Percentiles rank a stretch among this genome's conserved stretches.
Evolutionary conservation across 257 asterid genomes (phyloP).

Genomic region (Misopates orontium): DNA sequence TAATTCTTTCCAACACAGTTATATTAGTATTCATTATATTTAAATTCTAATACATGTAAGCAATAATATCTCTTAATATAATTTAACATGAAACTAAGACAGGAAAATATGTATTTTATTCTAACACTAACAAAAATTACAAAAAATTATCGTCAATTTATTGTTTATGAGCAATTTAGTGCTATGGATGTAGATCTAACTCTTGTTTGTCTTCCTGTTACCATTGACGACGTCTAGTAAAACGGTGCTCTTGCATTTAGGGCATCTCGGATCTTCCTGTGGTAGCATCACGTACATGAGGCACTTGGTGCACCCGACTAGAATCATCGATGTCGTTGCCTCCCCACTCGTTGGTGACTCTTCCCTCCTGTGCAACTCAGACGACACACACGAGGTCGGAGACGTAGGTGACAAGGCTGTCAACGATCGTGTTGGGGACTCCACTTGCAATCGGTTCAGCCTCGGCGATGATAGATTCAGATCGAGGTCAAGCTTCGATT

Average conservation of each 20-base stretch:
- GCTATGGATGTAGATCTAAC: too few species aligned
- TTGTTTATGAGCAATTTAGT: too few species aligned
- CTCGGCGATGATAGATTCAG: constrained; percentile 51
- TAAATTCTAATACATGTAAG: too few species aligned
- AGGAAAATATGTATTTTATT: too few species aligned
- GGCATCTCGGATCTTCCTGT: constrained; percentile 54
- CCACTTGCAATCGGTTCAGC: constrained; percentile 22
- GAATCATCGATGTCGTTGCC: constrained; percentile 41
- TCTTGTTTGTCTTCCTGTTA: too few species aligned
- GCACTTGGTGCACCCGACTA: constrained; percentile 58
- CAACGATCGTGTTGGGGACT: constrained; percentile 21
- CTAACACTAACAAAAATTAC: too few species aligned
- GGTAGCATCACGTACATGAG: constrained; percentile 54
- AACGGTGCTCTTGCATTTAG: constrained; percentile 54
- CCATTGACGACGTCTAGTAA: constrained; percentile 42
- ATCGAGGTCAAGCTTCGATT: constrained; percentile 50
- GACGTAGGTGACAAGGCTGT: constrained; percentile 37
- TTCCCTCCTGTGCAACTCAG: constrained; percentile 30
- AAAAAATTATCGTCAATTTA: too few species aligned
- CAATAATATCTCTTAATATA: too few species aligned
- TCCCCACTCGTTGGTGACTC: constrained; percentile 32
- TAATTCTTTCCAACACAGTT: too few species aligned
- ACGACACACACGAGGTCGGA: constrained; percentile 49
- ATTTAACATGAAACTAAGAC: too few species aligned
- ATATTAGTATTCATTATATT: too few species aligned